These are phyloP conservation scores for Rutstroemia sp. DNA, from an alignment of 2,329 filamentous ascomycete genomes.

Conservation along the genomic window DNA sequence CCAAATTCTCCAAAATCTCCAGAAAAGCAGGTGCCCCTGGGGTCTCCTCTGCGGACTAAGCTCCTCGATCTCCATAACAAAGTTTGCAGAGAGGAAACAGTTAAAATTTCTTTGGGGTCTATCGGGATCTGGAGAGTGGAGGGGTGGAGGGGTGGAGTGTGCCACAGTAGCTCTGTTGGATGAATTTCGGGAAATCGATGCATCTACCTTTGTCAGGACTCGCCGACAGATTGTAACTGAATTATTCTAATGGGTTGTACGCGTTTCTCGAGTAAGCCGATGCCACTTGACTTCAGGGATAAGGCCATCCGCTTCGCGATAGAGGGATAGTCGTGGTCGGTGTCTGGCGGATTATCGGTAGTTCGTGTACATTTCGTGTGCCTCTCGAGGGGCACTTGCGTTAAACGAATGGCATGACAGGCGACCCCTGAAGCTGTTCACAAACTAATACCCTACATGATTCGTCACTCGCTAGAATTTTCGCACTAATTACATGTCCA, in stretches of 20 bases:
- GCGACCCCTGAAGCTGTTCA: too few relatives aligned
- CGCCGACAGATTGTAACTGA: neutral
- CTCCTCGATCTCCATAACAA: neutral
- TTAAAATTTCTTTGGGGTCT: neutral
- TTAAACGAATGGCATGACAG: too few relatives aligned
- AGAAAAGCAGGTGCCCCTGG: neutral
- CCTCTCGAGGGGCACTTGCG: too few relatives aligned
- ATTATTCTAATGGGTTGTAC: neutral
- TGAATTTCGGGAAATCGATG: neutral
- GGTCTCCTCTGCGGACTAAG: slow-evolving; percentile 1
- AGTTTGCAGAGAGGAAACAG: neutral
- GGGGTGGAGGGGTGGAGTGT: neutral
- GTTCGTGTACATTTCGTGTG: neutral
- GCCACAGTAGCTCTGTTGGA: neutral
- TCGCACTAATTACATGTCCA: neutral
- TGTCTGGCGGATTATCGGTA: neutral
- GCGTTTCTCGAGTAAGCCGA: neutral
- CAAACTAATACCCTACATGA: neutral
- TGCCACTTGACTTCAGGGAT: neutral
- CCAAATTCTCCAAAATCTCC: neutral
- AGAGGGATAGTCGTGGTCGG: neutral
- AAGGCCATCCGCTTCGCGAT: neutral
- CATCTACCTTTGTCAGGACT: too few relatives aligned
- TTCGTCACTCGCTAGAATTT: slow-evolving; percentile 3
- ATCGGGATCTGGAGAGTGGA: slow-evolving; percentile 2